Evolutionary conservation across 768 basidiomycete species (phyloP).

Genomic region (Tulasnella calospora): DNA sequence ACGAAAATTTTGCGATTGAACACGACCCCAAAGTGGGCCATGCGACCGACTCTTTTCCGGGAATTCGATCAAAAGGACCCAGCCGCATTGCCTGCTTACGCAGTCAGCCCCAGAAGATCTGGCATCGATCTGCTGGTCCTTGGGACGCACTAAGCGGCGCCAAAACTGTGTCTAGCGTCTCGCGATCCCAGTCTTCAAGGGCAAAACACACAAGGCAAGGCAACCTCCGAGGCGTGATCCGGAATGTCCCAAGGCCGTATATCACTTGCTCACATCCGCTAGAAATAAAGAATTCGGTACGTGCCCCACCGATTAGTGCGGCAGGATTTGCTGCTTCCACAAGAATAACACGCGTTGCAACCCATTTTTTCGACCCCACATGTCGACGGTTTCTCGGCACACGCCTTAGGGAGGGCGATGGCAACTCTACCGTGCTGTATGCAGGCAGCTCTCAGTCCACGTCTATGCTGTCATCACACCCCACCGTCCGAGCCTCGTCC

Average conservation of each 20-base stretch:
- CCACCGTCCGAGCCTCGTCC: slow-evolving; percentile 19
- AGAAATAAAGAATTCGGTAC: slow-evolving; percentile 2
- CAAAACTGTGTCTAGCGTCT: not conserved
- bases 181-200: not conserved
- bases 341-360: slow-evolving; percentile 22
- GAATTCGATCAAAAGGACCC: slow-evolving; percentile 4
- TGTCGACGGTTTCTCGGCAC: slow-evolving; percentile 21
- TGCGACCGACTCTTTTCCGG: slow-evolving; percentile 11
- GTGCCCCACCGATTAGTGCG: slow-evolving; percentile 15
- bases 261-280: slow-evolving; percentile 9
- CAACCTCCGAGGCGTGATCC: slow-evolving; percentile 17
- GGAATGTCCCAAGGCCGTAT: slow-evolving; percentile 13
- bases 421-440: slow-evolving; percentile 23
- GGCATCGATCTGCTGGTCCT: not conserved
- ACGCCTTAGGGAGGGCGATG: slow-evolving; percentile 18
- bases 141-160: slow-evolving; percentile 6
- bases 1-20: slow-evolving; percentile 6
- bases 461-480: slow-evolving; percentile 23
- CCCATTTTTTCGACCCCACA: slow-evolving; percentile 22
- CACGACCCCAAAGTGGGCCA: slow-evolving; percentile 2
- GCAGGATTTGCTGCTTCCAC: slow-evolving; percentile 17
- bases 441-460: slow-evolving; percentile 15
- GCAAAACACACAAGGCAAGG: slow-evolving; percentile 11
- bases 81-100: slow-evolving; percentile 8
- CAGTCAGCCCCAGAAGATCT: slow-evolving; percentile 6